Percentiles rank a stretch among this genome's conserved stretches.
phyloP scores from a whole-genome alignment of 1,139 yeast genomes.

The Sporopachydermia cereana region DNA sequence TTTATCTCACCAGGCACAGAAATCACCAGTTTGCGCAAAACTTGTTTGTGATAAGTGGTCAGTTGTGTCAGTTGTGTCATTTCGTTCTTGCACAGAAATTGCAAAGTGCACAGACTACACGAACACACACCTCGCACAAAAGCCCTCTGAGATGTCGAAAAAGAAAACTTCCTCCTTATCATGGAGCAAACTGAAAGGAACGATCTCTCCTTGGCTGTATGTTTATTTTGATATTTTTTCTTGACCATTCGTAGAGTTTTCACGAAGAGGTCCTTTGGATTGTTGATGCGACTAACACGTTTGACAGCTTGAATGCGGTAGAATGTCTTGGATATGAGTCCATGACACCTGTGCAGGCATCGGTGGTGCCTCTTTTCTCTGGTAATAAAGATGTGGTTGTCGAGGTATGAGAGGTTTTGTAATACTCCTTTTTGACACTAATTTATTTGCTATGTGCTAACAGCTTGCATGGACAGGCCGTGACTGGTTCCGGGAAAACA shows the following conservation, averaged over 20 bases:
- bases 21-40: no score
- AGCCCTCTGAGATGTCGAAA: constrained; percentile 6
- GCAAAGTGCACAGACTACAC: no score
- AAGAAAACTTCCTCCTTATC: constrained; percentile 18
- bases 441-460: not conserved
- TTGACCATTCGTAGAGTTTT: not conserved
- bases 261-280: not conserved
- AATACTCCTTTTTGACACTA: not conserved
- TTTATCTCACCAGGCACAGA: no score
- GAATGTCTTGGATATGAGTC: constrained; percentile 58
- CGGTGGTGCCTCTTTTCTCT: constrained; percentile 77
- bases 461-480: constrained; percentile 38
- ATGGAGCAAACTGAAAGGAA: constrained; percentile 26
- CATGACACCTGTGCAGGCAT: constrained; percentile 98
- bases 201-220: constrained; percentile 32
- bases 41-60: no score
- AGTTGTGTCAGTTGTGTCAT: no score
- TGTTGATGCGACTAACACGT: constrained; percentile 16
- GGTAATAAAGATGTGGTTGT: constrained; percentile 95
- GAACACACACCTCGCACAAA: no score
- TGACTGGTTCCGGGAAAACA: constrained; percentile 95
- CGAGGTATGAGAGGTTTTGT: constrained; percentile 27
- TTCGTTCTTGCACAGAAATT: no score
- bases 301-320: constrained; percentile 42
- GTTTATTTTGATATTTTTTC: constrained; percentile 5